A percentile compares a stretch with the other conserved stretches of the same genome.
Evolutionary conservation across 2,329 filamentous ascomycete species (phyloP).

Genomic region (Pestalotiopsis sp.): DNA sequence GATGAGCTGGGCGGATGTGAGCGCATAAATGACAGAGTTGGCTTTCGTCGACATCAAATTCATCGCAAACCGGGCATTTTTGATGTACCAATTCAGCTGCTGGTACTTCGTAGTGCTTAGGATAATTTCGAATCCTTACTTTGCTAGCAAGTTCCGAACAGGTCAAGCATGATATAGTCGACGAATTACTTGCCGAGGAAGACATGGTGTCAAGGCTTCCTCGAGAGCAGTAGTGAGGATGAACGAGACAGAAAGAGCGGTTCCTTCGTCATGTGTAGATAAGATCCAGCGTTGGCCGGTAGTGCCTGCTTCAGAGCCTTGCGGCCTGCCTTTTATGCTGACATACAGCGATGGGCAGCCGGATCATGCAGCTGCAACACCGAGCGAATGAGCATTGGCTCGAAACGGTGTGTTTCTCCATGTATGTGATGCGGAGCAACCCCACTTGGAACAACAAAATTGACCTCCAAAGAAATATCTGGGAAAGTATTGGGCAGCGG

Average conservation of each 20-base stretch:
- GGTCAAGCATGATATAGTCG: background rate
- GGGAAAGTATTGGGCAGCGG: no score
- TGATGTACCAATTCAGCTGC: background rate
- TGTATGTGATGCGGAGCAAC: no score
- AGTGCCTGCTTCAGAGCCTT: no score
- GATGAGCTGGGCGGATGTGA: background rate
- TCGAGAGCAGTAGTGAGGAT: background rate
- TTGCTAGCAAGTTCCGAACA: background rate
- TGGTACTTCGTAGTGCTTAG: rapidly evolving
- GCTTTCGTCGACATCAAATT: background rate
- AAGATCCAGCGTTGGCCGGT: no score
- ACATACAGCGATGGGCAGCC: no score
- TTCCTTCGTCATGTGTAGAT: background rate
- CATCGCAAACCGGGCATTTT: background rate
- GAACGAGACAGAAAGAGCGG: background rate
- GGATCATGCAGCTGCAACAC: no score
- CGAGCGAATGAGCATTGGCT: no score
- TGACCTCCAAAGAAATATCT: no score
- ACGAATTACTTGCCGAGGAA: background rate
- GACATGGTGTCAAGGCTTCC: background rate
- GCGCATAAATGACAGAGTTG: background rate
- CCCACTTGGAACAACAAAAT: no score
- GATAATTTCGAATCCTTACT: background rate
- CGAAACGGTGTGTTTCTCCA: no score
- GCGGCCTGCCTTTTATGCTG: no score